Conservation (phyloP, 768 basidiomycete species). For the Hortiboletus campestris region DNA sequence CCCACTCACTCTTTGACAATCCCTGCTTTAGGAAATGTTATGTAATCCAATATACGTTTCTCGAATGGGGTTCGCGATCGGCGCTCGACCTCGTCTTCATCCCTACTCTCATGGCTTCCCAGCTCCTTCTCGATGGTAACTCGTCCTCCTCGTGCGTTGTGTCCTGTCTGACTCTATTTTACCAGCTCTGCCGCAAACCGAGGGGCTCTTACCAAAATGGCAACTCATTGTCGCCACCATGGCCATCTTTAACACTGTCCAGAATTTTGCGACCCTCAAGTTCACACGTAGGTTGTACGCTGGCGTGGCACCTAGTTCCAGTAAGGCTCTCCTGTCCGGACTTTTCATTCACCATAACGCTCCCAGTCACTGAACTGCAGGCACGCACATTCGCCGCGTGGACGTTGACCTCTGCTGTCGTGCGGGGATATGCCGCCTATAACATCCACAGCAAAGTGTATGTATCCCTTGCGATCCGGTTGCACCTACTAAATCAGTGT, state of each 20-base stretch:
- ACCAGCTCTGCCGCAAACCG: slow-evolving; percentile 60
- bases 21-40: slow-evolving; percentile 27
- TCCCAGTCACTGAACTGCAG: slow-evolving; percentile 77
- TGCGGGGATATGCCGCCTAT: slow-evolving; percentile 88
- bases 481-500: slow-evolving; percentile 10
- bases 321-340: slow-evolving; percentile 25
- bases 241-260: slow-evolving; percentile 82
- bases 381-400: slow-evolving; percentile 89
- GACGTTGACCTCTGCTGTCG: slow-evolving; percentile 83
- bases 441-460: slow-evolving; percentile 81
- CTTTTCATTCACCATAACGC: neutral
- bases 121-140: slow-evolving; percentile 26
- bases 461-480: slow-evolving; percentile 23
- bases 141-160: neutral
- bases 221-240: slow-evolving; percentile 76
- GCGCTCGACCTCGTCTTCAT: slow-evolving; percentile 1
- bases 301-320: slow-evolving; percentile 37
- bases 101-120: slow-evolving; percentile 7
- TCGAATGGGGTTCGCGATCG: slow-evolving; percentile 17
- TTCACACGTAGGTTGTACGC: slow-evolving; percentile 79
- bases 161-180: neutral
- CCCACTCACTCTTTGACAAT: slow-evolving; percentile 5
- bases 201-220: slow-evolving; percentile 84
- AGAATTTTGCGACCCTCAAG: slow-evolving; percentile 77
- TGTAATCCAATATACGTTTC: slow-evolving; percentile 17